Base-by-base conservation (phyloP, 441 rosid genomes). In the Adansonia grandidieri region DNA sequence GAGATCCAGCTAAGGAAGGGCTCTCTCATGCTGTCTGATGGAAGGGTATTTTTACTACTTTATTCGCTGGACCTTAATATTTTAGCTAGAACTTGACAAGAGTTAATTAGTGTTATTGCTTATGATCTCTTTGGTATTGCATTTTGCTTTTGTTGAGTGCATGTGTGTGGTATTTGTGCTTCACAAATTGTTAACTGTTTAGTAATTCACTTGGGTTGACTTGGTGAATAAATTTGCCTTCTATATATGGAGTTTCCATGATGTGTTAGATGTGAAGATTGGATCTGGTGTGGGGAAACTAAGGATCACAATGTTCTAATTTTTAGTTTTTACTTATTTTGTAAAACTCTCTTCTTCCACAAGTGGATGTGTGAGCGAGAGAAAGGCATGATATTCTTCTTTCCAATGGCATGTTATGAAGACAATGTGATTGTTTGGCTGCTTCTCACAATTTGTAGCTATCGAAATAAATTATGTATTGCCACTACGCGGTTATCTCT, bases 1-100 rank as follows among this genome's bases (percentile, higher is more conserved):
- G 86, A 85, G 74, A 65, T 92, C 75, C 89, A 86, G 83, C 78
- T 89, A 17, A 90, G 87, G 86, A 90, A 92, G 80, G 80, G 79
- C 56, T 93, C 98, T 72, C 82, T 94, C 77, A 89, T 92, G 75
- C 84, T 94, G 74, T 91, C 96, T 82, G 99, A 94, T 87, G 98
- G 94, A 86, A 90, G 92, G 97, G 99, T 96, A 92, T 22, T 84
- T 74, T 64, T 40, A 15, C 60, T 57, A 24, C 65, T 71, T 54
- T 48, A 44, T 57, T 57, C 53, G 1, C 40, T 54, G 10, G 20
- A 50, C 11, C 57, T 54, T 64, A 32, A 19, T 53, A 9, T 61
- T 75, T 71, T 70, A 15, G 37, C 56, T 5, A 50, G 56, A 44
- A 57, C 10, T 56, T 63, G n/a, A 54, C 37, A 32, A 54, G 61